A percentile compares a stretch with the other conserved stretches of the same genome.
phyloP scores from a whole-genome alignment of 768 basidiomycete species.

The Dacryopinax primogenitus region DNA sequence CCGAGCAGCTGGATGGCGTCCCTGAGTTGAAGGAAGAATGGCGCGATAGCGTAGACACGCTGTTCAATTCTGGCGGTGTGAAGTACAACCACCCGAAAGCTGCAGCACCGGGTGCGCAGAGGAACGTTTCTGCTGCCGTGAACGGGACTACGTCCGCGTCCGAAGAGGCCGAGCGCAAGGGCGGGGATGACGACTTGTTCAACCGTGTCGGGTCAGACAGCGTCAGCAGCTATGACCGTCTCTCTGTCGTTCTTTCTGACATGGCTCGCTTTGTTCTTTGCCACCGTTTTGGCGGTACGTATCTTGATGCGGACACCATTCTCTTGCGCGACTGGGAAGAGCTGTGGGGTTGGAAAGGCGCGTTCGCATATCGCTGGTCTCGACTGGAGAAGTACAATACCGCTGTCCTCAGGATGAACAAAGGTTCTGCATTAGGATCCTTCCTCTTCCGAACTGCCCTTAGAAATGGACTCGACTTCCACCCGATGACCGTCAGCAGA shows the following conservation, averaged over 20 bases:
- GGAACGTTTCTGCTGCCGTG: conserved; percentile 20
- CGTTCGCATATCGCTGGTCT: conserved; percentile 95
- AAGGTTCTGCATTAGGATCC: conserved; percentile 77
- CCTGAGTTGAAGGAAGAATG: conserved; percentile 85
- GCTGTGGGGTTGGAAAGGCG: conserved; percentile 91
- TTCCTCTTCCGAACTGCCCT: conserved; percentile 91
- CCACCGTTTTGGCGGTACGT: conserved; percentile 91
- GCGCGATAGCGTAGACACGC: conserved; percentile 55
- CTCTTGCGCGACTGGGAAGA: conserved; percentile 98
- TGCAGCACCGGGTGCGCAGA: conserved; percentile 22
- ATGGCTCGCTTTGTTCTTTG: conserved; percentile 97
- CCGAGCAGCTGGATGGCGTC: conserved; percentile 85
- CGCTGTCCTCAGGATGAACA: conserved; percentile 88
- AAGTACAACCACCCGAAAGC: conserved; percentile 35
- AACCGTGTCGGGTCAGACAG: conserved; percentile 86
- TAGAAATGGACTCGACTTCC: conserved; percentile 89
- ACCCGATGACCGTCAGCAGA: conserved; percentile 85
- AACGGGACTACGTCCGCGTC: conserved; percentile 14
- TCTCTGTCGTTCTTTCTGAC: conserved; percentile 89
- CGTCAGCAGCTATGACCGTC: conserved; percentile 70
- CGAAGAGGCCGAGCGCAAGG: conserved; percentile 16
- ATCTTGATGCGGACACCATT: conserved; percentile 93
- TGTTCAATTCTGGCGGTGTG: conserved; percentile 81
- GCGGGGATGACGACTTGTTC: conserved; percentile 40
- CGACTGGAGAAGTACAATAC: conserved; percentile 90